These are phyloP conservation scores for Geotrichum phurueaensis DNA, from an alignment of 1,139 yeast genomes.

Conservation along the genomic window DNA sequence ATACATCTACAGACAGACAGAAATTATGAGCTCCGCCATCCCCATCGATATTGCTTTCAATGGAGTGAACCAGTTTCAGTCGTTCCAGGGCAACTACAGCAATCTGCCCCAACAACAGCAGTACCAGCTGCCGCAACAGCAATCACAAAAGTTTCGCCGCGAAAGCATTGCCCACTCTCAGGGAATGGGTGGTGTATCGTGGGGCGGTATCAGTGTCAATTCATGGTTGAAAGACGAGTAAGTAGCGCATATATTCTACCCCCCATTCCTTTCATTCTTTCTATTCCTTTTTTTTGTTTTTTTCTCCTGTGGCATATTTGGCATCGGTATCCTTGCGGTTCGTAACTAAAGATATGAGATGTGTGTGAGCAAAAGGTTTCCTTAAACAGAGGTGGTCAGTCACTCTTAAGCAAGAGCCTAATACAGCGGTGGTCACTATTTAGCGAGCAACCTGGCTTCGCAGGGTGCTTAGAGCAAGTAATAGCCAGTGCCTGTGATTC, in stretches of 20 bases:
- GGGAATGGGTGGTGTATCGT: constrained; percentile 97
- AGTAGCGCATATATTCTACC: constrained; percentile 38
- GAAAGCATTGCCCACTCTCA: constrained; percentile 93
- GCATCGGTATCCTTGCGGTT: background rate
- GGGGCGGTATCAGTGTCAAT: constrained; percentile 95
- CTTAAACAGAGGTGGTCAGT: background rate
- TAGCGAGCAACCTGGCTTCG: background rate
- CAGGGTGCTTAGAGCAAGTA: background rate
- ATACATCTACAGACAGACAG: background rate
- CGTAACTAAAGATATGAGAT: background rate
- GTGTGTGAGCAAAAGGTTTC: background rate
- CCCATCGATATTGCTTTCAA: constrained; percentile 39
- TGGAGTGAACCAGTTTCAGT: background rate
- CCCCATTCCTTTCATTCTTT: constrained; percentile 20
- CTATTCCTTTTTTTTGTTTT: background rate
- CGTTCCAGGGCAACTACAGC: background rate
- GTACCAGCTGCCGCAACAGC: constrained; percentile 19
- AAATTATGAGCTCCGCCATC: constrained; percentile 33
- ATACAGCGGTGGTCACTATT: background rate
- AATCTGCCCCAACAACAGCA: constrained; percentile 19
- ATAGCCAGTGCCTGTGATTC: background rate
- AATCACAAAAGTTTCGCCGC: constrained; percentile 48
- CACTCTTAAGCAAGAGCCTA: background rate
- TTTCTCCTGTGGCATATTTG: background rate
- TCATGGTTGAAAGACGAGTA: constrained; percentile 90